Evolutionary conservation across 768 basidiomycete genomes (phyloP).

Genomic region (Austroboletus eburneus): DNA sequence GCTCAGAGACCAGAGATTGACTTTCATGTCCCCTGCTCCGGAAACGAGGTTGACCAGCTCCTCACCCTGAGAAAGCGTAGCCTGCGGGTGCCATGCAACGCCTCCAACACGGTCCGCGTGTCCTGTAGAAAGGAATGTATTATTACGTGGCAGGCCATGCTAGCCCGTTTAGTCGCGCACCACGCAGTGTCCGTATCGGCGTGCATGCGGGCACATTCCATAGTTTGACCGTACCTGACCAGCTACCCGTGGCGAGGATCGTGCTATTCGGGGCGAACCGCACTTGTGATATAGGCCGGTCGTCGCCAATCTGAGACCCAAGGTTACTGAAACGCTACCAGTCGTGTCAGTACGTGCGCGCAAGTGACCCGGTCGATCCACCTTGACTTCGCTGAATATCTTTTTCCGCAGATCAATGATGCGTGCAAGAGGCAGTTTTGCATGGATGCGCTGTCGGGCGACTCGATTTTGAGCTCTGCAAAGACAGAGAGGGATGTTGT

Average conservation of each 20-base stretch:
- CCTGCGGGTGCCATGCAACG: conserved; percentile 95
- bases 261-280: conserved; percentile 92
- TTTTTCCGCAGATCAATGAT: conserved; percentile 93
- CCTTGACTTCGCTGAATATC: conserved; percentile 86
- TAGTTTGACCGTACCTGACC: conserved; percentile 92
- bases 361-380: conserved; percentile 29
- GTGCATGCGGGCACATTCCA: conserved; percentile 96
- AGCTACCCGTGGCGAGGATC: conserved; percentile 87
- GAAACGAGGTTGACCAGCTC: conserved; percentile 80
- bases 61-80: conserved; percentile 67
- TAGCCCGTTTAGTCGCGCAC: conserved; percentile 36
- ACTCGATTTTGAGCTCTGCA: conserved; percentile 93
- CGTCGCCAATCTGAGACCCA: conserved; percentile 97
- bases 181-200: conserved; percentile 68
- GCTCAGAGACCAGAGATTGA: conserved; percentile 87
- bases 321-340: conserved; percentile 81
- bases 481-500: conserved; percentile 43
- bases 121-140: conserved; percentile 39
- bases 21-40: conserved; percentile 81
- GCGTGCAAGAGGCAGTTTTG: conserved; percentile 78
- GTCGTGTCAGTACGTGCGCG: neutral
- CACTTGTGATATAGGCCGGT: conserved; percentile 89
- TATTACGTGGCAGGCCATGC: conserved; percentile 1
- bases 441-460: conserved; percentile 89
- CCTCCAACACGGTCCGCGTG: conserved; percentile 92